These are phyloP conservation scores for Houttuynia cordata DNA, from an alignment of 164 flowering plant genomes.

Conservation along the genomic window DNA sequence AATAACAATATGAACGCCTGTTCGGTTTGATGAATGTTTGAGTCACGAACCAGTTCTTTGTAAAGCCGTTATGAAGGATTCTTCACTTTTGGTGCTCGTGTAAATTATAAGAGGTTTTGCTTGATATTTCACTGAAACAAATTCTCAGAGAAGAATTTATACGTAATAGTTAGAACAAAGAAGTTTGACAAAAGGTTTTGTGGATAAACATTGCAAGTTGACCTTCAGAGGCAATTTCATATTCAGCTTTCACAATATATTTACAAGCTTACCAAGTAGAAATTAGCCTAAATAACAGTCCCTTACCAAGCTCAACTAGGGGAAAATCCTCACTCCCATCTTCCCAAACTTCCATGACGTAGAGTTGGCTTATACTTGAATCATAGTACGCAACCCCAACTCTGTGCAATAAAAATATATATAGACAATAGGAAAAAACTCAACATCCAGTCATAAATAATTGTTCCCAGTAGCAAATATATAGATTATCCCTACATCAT, in stretches of 20 bases:
- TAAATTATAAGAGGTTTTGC: constrained; percentile 70
- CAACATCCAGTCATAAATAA: too few relatives aligned
- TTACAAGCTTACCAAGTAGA: not conserved
- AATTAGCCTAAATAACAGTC: not conserved
- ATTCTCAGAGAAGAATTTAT: not conserved
- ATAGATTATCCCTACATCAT: too few relatives aligned
- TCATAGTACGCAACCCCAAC: constrained; percentile 89
- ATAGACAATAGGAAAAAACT: too few relatives aligned
- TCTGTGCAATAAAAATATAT: constrained; percentile 29
- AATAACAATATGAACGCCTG: not conserved
- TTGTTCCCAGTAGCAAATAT: too few relatives aligned
- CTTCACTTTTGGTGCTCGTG: constrained; percentile 90
- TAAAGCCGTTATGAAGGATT: constrained; percentile 67
- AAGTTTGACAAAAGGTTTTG: too few relatives aligned
- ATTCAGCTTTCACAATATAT: not conserved
- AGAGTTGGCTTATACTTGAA: constrained; percentile 60
- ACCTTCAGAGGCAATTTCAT: not conserved
- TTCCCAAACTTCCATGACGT: constrained; percentile 89
- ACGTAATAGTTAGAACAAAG: not conserved
- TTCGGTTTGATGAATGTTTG: not conserved
- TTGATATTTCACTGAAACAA: constrained; percentile 81
- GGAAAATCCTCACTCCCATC: constrained; percentile 68
- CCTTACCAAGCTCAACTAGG: constrained; percentile 62
- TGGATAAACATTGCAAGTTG: too few relatives aligned
- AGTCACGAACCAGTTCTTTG: constrained; percentile 55